A percentile compares a stretch with the other conserved stretches of the same genome.
Conservation (phyloP, 1,139 yeast species). For the Arxiozyma telluris region DNA sequence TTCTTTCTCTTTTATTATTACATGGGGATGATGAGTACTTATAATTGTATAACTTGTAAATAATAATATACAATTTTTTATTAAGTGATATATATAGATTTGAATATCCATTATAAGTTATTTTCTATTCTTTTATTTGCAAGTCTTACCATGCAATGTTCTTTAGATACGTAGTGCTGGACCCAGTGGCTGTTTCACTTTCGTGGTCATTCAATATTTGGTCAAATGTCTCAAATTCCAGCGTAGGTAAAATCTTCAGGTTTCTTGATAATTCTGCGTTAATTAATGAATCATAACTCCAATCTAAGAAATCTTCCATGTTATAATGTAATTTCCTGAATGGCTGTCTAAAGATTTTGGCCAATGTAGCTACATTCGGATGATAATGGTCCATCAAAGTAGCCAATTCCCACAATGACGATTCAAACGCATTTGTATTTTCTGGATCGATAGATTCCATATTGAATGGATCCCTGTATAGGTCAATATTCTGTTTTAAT, state of each 20-base stretch:
- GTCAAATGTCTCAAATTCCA: constrained; percentile 54
- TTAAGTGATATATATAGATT: neutral
- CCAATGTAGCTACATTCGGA: constrained; percentile 89
- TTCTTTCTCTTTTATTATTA: neutral
- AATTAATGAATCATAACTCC: constrained; percentile 70
- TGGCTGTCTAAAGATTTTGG: constrained; percentile 81
- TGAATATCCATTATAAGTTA: neutral
- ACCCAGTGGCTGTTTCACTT: constrained; percentile 3
- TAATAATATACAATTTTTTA: neutral
- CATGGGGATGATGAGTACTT: neutral
- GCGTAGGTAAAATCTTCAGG: constrained; percentile 61
- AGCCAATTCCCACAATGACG: constrained; percentile 89
- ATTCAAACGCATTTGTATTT: constrained; percentile 66
- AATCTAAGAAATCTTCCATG: constrained; percentile 89
- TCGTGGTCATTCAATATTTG: constrained; percentile 7
- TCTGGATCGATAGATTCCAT: constrained; percentile 61
- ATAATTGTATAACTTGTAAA: neutral
- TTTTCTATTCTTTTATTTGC: neutral
- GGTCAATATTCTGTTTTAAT: constrained; percentile 20
- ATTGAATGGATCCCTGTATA: constrained; percentile 60
- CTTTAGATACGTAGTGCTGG: constrained; percentile 12
- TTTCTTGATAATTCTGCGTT: constrained; percentile 67
- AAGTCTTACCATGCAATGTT: constrained; percentile 21
- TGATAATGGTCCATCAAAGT: constrained; percentile 82
- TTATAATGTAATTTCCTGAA: constrained; percentile 80